Percentiles rank a stretch among this genome's conserved stretches.
These are phyloP conservation scores for Tremella yokohamensis DNA, from an alignment of 768 basidiomycete genomes.

Conservation along the genomic window DNA sequence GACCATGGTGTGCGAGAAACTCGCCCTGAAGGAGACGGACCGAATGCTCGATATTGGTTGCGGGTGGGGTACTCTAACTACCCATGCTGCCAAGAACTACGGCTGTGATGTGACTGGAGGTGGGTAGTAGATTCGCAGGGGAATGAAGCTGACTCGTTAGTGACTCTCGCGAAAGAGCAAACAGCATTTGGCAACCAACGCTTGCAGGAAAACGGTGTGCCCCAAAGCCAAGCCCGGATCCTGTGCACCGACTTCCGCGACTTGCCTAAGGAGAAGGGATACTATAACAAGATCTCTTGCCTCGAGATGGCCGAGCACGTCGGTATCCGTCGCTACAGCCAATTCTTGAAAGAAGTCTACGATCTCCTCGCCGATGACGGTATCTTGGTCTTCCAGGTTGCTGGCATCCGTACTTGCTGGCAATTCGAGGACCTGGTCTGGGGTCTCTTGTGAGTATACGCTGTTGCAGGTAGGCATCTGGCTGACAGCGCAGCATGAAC, in stretches of 20 bases:
- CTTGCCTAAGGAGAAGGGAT: slow-evolving; percentile 67
- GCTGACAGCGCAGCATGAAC: slow-evolving; percentile 47
- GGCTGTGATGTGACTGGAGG: slow-evolving; percentile 88
- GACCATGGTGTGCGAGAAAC: slow-evolving; percentile 87
- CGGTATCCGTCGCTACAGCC: slow-evolving; percentile 82
- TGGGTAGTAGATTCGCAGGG: slow-evolving; percentile 16
- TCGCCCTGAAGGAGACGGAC: slow-evolving; percentile 81
- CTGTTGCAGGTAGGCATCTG: no score
- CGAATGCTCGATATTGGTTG: slow-evolving; percentile 55
- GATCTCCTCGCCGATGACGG: slow-evolving; percentile 92
- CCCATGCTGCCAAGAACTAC: slow-evolving; percentile 96
- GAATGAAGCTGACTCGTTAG: slow-evolving; percentile 34
- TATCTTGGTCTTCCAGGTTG: slow-evolving; percentile 92
- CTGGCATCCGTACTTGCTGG: slow-evolving; percentile 91
- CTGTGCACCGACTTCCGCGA: slow-evolving; percentile 91
- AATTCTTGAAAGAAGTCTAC: slow-evolving; percentile 88
- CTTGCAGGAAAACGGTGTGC: slow-evolving; percentile 72
- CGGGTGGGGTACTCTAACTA: slow-evolving; percentile 94
- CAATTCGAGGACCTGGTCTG: slow-evolving; percentile 98
- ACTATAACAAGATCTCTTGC: slow-evolving; percentile 89
- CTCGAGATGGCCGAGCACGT: slow-evolving; percentile 99
- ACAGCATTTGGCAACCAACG: slow-evolving; percentile 87
- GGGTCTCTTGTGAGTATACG: slow-evolving; percentile 55
- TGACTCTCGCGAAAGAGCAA: slow-evolving; percentile 88
- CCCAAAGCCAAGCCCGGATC: slow-evolving; percentile 73